A percentile compares a stretch with the other conserved stretches of the same genome.
phyloP scores from a whole-genome alignment of 176 grass and related monocot species.

The Musa troglodytarum region DNA sequence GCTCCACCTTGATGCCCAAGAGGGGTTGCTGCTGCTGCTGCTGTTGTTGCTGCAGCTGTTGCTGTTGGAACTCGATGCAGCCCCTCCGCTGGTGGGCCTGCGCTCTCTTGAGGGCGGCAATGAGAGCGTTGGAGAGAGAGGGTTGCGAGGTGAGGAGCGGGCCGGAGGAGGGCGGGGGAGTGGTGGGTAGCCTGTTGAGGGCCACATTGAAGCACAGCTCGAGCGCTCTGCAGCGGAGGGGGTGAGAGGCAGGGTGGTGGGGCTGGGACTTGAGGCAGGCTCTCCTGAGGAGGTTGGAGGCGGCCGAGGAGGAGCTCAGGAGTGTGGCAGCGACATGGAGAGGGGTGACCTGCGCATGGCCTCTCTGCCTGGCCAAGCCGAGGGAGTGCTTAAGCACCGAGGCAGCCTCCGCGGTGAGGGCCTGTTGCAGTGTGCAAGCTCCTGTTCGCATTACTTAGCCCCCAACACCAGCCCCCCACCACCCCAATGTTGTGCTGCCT shows the following conservation, averaged over 20 bases:
- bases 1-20: constrained; percentile 73
- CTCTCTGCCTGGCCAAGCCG: constrained; percentile 46
- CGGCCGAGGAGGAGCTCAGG: constrained; percentile 27
- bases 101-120: constrained; percentile 88
- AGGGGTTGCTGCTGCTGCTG: constrained; percentile 47
- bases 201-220: constrained; percentile 95
- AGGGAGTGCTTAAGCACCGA: constrained; percentile 81
- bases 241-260: constrained; percentile 29
- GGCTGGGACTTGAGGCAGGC: constrained; percentile 67
- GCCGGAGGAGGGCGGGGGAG: constrained; percentile 31
- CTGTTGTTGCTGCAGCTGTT: constrained; percentile 1
- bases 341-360: constrained; percentile 86
- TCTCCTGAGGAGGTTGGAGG: constrained; percentile 52
- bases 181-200: constrained; percentile 61
- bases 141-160: constrained; percentile 56
- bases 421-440: constrained; percentile 81
- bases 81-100: constrained; percentile 87
- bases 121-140: constrained; percentile 73
- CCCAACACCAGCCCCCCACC: constrained; percentile 22
- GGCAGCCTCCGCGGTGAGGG: constrained; percentile 92
- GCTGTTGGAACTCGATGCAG: constrained; percentile 58
- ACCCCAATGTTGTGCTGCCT: background rate
- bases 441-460: constrained; percentile 68
- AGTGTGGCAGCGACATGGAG: constrained; percentile 77
- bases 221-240: constrained; percentile 74